These are phyloP conservation scores for Bacterosira constricta DNA, from an alignment of 108 stramenopile genomes.

Conservation along the genomic window DNA sequence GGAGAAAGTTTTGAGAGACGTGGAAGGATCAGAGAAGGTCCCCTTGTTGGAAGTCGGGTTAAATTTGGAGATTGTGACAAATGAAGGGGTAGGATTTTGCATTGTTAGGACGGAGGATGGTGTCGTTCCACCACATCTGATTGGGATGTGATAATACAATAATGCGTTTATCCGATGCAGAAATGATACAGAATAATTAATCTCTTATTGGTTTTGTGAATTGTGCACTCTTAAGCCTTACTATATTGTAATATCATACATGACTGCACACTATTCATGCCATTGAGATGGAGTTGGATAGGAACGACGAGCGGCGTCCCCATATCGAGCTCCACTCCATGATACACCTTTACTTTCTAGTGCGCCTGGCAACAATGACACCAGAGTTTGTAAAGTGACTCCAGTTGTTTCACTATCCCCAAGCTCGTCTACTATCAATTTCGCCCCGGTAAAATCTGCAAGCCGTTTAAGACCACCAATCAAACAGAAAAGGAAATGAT, in stretches of 20 bases:
- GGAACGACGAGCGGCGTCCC: conserved; percentile 11
- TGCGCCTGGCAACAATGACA: conserved; percentile 54
- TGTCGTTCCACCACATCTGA: conserved; percentile 38
- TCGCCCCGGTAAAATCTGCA: not conserved
- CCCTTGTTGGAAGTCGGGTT: conserved; percentile 46
- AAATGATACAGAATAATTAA: no score
- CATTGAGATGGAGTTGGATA: conserved; percentile 30
- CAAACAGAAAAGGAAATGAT: conserved; percentile 67
- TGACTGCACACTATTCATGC: no score
- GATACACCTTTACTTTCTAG: conserved; percentile 16
- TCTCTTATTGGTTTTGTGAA: no score
- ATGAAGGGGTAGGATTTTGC: conserved; percentile 47
- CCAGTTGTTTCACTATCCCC: conserved; percentile 62
- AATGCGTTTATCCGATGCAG: no score
- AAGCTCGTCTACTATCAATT: conserved; percentile 77
- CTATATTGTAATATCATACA: no score
- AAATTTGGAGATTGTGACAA: conserved; percentile 50
- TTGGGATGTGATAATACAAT: not conserved
- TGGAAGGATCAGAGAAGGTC: conserved; percentile 33
- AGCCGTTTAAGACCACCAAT: conserved; percentile 30
- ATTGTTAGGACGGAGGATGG: conserved; percentile 45
- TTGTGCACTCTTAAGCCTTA: no score
- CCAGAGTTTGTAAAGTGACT: conserved; percentile 69
- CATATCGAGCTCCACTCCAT: conserved; percentile 37
- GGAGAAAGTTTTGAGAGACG: conserved; percentile 20